Evolutionary conservation across 305 asterid species (phyloP), one percentile per base, ranked within the genome.

Genomic region (Fraxinus albicans): DNA sequence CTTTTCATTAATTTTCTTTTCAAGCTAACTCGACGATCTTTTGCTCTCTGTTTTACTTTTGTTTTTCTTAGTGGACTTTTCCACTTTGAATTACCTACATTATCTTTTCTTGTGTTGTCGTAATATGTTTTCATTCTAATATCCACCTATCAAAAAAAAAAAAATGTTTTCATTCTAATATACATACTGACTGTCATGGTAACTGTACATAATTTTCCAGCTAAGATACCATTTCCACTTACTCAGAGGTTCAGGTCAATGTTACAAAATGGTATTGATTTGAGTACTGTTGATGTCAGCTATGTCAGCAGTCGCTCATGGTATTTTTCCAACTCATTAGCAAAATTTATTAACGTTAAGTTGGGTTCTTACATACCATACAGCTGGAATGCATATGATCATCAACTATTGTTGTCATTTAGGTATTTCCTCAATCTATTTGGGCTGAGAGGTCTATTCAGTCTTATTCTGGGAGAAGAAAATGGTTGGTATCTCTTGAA

Each of bases 361-460:
- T 65, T 76, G 82, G 58, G 65, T 80, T 85, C 25, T 9, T 82
- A 86, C 50, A 10, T 74, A 60, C 83, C 44, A 58, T 84, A 72
- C 84, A 75, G 31, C 76, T 1, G 76, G 21, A 69, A 69, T 12
- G 36, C 40, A 31, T 31, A 31, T 9, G 38, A 13, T 69, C 40
- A 69, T 69, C 9, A 69, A 69, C 36, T 27, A 12, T 69, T 29
- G 21, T 29, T 69, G 74, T 69, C 33, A 33, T 29, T 29, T 69
- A 95, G 98, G 98, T 95, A 95, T 84, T 95, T 95, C 80, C 98
- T 95, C 87, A 95, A 95, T 90, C 88, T 95, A 77, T 95, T 95
- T 67, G 98, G 98, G 77, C 85, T 93, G 77, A 91, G 98, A 90
- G 98, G 98, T 40, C 92, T 95, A 70, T 95, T 95, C 84, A 95